Base-by-base conservation (phyloP, 2,329 filamentous ascomycete genomes). In the Clarireedia paspali region DNA sequence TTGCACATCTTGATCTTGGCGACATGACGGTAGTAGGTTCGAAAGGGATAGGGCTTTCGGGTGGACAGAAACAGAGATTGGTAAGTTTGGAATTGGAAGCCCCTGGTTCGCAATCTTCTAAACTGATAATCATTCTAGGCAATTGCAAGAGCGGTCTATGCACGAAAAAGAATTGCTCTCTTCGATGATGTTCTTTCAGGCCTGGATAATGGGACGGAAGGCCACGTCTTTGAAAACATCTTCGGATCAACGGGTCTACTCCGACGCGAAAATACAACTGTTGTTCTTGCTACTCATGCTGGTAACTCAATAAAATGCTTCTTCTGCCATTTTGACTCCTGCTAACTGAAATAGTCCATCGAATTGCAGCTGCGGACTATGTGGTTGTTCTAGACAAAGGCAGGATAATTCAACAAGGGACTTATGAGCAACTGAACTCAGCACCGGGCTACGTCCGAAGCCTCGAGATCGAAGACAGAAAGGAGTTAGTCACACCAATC, bases 321-420 rank as follows among this genome's bases (percentile, higher is more conserved):
- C 12, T 34, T 12, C 30, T 34, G 30, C 30, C 12, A 12, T 34
- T 12, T 34, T 34, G 30, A 12, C 12, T 9, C 30, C 30, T 12
- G 30, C 30, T 34, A 34, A 34, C 10, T 4, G 10, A 34, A 34
- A 12, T 49, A 73, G 70, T 61, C 60, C 30, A 74, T 68, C 56
- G 71, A 39, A 68, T 70, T 15, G 63, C 55, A 24, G 57, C 64
- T 51, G 69, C 72, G 4, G 75, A 81, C 39, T 64, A 72, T n/a
- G 69, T 76, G 27, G 61, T 75, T 6, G 66, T 68, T 20, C 59
- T 75, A 15, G 63, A 54, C 4, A 50, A 68, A 26, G 65, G 67
- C 6, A 54, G 50, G 17, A 61, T 71, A 30, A 53, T 59, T 6
- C 67, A 70, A 14, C 69, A 73, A 57, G 74, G 74, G 1, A 65